A percentile compares a stretch with the other conserved stretches of the same genome.
phyloP scores from a whole-genome alignment of 2,329 filamentous ascomycete genomes.

The Trichoderma sp. region DNA sequence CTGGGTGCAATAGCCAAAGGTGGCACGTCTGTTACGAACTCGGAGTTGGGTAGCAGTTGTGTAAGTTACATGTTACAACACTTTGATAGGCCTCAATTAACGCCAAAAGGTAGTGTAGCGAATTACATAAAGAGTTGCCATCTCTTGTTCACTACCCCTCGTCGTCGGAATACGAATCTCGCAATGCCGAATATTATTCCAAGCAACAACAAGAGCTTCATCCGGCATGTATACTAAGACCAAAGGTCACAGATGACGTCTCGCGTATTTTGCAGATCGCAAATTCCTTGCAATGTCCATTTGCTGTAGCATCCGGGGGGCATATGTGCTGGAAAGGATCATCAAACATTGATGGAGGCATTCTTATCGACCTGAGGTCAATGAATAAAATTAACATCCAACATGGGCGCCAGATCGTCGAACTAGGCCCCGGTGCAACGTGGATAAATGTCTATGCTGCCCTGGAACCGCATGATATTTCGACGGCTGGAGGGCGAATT shows the following conservation, averaged over 20 bases:
- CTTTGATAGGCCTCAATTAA: not conserved
- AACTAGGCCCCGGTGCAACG: not conserved
- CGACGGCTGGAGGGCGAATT: not conserved
- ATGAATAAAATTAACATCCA: not conserved
- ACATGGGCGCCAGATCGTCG: no score
- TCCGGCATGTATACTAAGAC: not conserved
- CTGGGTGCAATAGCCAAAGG: not conserved
- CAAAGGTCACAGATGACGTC: not conserved
- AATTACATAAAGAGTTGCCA: not conserved
- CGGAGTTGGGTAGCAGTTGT: not conserved
- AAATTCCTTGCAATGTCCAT: not conserved
- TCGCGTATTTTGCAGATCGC: not conserved
- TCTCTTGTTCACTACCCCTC: not conserved
- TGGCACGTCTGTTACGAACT: not conserved
- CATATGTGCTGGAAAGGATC: not conserved
- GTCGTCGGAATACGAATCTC: not conserved
- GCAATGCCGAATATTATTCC: not conserved
- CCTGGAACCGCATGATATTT: not conserved
- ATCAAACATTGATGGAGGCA: not conserved
- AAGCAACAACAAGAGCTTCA: not conserved
- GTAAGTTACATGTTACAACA: not conserved
- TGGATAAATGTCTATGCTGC: not conserved
- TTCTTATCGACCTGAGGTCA: not conserved
- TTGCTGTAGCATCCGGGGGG: not conserved
- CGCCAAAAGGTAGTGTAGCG: not conserved